Base-by-base conservation (phyloP, 1,284 basidiomycete genomes). In the Marasmius tenuissimus region DNA sequence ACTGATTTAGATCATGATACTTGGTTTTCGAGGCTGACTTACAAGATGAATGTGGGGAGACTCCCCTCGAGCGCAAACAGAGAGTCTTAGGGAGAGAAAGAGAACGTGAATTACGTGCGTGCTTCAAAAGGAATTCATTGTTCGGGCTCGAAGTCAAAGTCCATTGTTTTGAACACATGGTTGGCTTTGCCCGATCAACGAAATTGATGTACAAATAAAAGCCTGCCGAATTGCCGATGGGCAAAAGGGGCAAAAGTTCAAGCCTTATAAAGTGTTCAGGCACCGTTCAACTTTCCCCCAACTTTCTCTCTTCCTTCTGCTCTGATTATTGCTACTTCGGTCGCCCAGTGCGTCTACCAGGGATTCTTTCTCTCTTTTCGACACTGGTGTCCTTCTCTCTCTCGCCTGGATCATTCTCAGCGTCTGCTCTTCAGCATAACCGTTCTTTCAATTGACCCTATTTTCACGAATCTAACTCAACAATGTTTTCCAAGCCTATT, bases 401-500 rank as follows among this genome's bases (percentile, higher is more conserved):
- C 22, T 53, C 34, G 16, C 14, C 51, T 53, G 51, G 22, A 34
- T 53, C 35, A n/a, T 22, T 18, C 34, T 33, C 4, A 22, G 27
- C 51, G n/a, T 35, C 34, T 16, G 51, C 51, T 37, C 51, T 35
- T 37, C 27, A 53, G 51, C 51, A 53, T 53, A 27, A 63, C 65
- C 69, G 48, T 60, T 67, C 68, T 55, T 65, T 64, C n/a, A n/a
- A n/a, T 48, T 34, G 37, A 51, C 38, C 57, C 51, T 38, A 49
- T 51, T 57, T 59, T 58, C 50, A 34, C 27, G 16, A 52, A 48
- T 65, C 61, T 64, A 58, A 61, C 62, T 50, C 60, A 56, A 66
- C 37, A 57, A 76, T 78, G 76, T 71, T 73, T 60, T 67, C 72
- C 47, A 71, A 68, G 60, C 68, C 65, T 52, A 61, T 76, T 59